Evolutionary conservation across 1,139 yeast species (phyloP), one percentile per base, ranked within the genome.

Genomic region (Saccharomyces hybrid): DNA sequence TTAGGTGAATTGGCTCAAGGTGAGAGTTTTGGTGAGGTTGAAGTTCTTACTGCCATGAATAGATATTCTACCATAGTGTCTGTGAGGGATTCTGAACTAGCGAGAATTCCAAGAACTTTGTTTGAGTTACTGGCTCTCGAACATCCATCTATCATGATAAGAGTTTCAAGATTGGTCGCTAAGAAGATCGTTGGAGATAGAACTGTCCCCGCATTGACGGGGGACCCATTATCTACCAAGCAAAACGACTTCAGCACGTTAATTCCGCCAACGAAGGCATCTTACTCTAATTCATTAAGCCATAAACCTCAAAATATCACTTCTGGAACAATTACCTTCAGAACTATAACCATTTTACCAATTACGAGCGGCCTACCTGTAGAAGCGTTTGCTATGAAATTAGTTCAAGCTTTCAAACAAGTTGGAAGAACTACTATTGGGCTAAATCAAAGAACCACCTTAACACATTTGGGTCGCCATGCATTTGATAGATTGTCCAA

Each of bases 21-120:
- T 3, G 95, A 88, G 62, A 87, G 96, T 52, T 81, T 93, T 58
- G 99, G 99, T 2, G 99, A 93, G 70, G 85, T 93, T 12, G 99
- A 93, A 68, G 97, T 93, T 2, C 75, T 93, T 58, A 90, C 98
- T 0, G 93, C 95, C 8, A 81, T 87, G 2, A 77, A 83, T 60
- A 80, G 97, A 66, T 77, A 84, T 0, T 78, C 81, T 38, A 83
- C 96, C 0, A 78, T 90, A 50, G 83, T 90, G 46, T 97, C 98
- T 0, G 87, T 93, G 1, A 78, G 99, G 66, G 98, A 91, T 62
- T 86, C 97, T 0, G 99, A 93, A 69, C 78, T 95, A 12, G 97
- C 96, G 0, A 78, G 96, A 67, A 87, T 93, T 52, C 98, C 99
- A 12, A 80, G 96, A 72, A 80, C 91, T 0, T 75, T 93, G 52